A percentile compares a stretch with the other conserved stretches of the same genome.
Conservation (phyloP, 192 early-diverging fungal genomes). For the Paraglomus brasilianum region DNA sequence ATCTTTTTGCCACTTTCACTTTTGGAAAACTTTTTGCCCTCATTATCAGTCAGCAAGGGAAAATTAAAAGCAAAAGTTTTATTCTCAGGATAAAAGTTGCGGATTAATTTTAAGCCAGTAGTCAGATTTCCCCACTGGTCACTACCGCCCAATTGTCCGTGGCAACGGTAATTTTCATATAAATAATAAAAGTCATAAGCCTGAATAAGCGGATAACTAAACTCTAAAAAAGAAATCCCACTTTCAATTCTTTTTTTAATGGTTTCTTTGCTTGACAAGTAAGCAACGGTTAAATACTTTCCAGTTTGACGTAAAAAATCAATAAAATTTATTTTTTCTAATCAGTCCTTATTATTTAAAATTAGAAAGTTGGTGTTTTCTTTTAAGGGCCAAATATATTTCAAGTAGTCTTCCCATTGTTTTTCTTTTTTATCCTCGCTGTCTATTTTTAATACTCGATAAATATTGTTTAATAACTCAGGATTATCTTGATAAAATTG, state of each 20-base stretch:
- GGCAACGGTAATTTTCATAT: constrained; percentile 8
- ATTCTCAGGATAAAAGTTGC: background rate
- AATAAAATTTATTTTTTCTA: constrained; percentile 7
- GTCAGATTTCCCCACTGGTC: constrained; percentile 21
- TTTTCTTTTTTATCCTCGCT: background rate
- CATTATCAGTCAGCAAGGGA: constrained; percentile 20
- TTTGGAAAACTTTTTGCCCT: constrained; percentile 21
- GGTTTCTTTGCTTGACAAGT: constrained; percentile 8
- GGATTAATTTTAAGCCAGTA: constrained; percentile 17
- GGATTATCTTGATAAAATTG: constrained; percentile 10
- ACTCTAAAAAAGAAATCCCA: constrained; percentile 15
- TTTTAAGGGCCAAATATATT: constrained; percentile 17
- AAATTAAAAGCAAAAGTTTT: constrained; percentile 26
- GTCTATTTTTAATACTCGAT: constrained; percentile 10
- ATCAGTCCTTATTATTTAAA: constrained; percentile 15
- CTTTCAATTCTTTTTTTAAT: constrained; percentile 8
- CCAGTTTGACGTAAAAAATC: constrained; percentile 9
- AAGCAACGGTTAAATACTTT: background rate
- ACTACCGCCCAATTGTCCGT: constrained; percentile 3
- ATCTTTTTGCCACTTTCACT: constrained; percentile 17
- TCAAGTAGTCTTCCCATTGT: constrained; percentile 8
- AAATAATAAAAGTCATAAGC: constrained; percentile 26
- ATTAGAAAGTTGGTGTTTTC: background rate
- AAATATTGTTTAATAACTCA: constrained; percentile 13
- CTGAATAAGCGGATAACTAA: constrained; percentile 18